phyloP scores from a whole-genome alignment of 2,329 filamentous ascomycete species.

The Aspergillus brasiliensis region DNA sequence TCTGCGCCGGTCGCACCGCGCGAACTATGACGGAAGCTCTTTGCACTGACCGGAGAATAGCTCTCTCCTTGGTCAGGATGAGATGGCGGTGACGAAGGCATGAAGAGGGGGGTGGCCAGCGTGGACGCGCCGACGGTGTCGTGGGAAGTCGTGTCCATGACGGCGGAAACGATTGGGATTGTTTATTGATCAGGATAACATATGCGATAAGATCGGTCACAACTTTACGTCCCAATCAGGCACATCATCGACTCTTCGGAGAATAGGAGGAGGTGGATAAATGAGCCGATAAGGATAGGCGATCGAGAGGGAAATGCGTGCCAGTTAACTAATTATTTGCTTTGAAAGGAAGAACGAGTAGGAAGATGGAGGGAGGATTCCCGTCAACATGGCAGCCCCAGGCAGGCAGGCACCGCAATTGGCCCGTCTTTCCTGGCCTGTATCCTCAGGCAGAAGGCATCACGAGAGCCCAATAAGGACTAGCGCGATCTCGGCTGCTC shows the following conservation, averaged over 20 bases:
- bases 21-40: conserved; percentile 22
- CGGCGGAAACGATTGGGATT: conserved; percentile 11
- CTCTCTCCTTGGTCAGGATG: conserved; percentile 19
- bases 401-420: neutral
- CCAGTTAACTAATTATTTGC: neutral
- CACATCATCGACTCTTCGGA: neutral
- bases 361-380: neutral
- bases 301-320: neutral
- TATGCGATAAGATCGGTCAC: conserved; percentile 1
- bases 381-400: neutral
- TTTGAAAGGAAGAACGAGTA: neutral
- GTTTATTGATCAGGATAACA: neutral
- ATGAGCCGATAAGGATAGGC: neutral
- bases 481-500: neutral
- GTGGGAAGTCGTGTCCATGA: conserved; percentile 45
- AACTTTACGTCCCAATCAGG: neutral
- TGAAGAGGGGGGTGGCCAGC: conserved; percentile 39
- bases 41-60: conserved; percentile 25
- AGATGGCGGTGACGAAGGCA: conserved; percentile 39
- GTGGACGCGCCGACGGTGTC: conserved; percentile 46
- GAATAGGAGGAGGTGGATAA: neutral
- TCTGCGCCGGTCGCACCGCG: conserved; percentile 2
- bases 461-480: neutral
- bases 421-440: neutral
- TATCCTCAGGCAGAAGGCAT: neutral